Conservation (phyloP, 148 eudicot species). For the Spergularia bocconei region DNA sequence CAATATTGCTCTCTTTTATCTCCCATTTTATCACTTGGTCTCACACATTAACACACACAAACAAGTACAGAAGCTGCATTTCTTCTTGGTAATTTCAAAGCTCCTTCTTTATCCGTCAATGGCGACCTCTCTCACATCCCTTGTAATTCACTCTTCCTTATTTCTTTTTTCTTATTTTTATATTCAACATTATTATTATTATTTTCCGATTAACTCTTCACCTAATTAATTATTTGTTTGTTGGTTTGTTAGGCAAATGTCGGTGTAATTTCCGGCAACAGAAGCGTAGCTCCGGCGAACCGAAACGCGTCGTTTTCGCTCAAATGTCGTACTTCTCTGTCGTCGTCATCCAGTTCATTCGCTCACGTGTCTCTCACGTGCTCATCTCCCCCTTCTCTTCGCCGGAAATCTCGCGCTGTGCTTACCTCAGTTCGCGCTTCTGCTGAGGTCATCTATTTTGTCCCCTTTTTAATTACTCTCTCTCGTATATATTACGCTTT, state of each 20-base stretch:
- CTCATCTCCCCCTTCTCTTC: conserved; percentile 24
- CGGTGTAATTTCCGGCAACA: conserved; percentile 41
- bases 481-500: neutral
- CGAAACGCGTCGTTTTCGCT: conserved; percentile 17
- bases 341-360: conserved; percentile 35
- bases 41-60: neutral
- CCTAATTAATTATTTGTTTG: neutral
- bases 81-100: neutral
- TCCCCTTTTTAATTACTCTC: no score
- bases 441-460: conserved; percentile 48
- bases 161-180: neutral
- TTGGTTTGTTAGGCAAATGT: conserved; percentile 46
- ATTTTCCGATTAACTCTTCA: neutral
- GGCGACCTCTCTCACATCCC: conserved; percentile 49
- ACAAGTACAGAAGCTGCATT: neutral
- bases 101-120: conserved; percentile 25
- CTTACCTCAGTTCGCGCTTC: conserved; percentile 49
- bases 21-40: neutral
- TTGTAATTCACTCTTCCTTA: conserved; percentile 27
- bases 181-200: neutral
- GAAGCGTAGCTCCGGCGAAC: conserved; percentile 26
- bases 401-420: conserved; percentile 20
- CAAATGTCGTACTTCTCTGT: conserved; percentile 27
- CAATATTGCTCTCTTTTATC: no score
- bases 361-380: conserved; percentile 26